Percentiles rank a stretch among this genome's conserved stretches.
Evolutionary conservation across 1,284 basidiomycete genomes (phyloP).

Genomic region (Ganoderma boninense): DNA sequence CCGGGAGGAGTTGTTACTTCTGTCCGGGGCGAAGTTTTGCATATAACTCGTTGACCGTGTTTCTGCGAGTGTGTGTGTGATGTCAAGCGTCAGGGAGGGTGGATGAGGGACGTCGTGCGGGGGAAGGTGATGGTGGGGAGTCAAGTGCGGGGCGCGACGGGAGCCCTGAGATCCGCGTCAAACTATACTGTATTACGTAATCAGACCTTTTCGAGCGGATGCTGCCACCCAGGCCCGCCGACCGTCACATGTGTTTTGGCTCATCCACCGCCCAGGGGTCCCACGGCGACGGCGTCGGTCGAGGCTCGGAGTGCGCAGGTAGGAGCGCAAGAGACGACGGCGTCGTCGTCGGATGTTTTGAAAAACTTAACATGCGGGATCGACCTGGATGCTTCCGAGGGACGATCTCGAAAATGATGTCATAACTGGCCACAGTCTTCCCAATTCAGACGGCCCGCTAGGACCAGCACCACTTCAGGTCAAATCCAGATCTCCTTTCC

Average conservation of each 20-base stretch:
- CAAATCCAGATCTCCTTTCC: neutral
- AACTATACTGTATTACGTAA: neutral
- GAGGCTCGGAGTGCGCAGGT: neutral
- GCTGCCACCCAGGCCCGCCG: neutral
- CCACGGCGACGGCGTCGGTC: neutral
- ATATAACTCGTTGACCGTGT: conserved; percentile 1
- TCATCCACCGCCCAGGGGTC: neutral
- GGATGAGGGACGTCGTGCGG: neutral
- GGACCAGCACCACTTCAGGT: neutral
- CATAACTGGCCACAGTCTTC: neutral
- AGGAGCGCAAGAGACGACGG: neutral
- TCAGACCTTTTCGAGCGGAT: neutral
- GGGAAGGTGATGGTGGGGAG: neutral
- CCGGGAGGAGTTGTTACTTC: neutral
- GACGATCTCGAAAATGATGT: neutral
- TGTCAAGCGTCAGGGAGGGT: neutral
- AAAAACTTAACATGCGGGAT: neutral
- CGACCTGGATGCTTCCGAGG: neutral
- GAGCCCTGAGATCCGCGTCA: neutral
- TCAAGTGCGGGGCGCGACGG: neutral
- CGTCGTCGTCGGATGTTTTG: conserved; percentile 1
- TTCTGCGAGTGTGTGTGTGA: neutral
- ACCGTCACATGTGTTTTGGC: neutral
- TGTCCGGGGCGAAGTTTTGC: conserved; percentile 1
- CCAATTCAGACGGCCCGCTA: neutral